Base-by-base conservation (phyloP, 1,284 basidiomycete genomes). In the Agaricales sp. region DNA sequence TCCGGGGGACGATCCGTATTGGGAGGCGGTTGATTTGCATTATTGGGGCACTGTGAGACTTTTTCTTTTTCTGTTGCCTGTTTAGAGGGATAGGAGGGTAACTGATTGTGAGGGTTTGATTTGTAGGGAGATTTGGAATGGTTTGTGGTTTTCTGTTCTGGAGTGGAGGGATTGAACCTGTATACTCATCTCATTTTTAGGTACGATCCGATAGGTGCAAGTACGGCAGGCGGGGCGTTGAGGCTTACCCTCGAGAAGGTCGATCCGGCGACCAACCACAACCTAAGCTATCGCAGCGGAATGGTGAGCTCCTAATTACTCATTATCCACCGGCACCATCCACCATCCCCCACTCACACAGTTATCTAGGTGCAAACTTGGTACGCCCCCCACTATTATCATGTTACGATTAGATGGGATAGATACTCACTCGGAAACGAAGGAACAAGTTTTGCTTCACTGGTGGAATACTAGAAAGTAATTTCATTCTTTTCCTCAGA, bases 131-230 rank as follows among this genome's bases (percentile, higher is more conserved):
- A 41, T 18, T 8, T 41, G 8, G 39, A 41, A 20, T 41, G 39
- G 39, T 41, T n/a, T 20, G 39, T 6, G 14, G 6, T 30, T 14
- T 18, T 41, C 4, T 16, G 39, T 16, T 41, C n/a, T 8, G 6
- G 30, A n/a, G 8, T 35, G 8, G 30, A n/a, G 30, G 11, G 39
- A n/a, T 41, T n/a, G 13, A 4, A 8, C 16, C n/a, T 41, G 6
- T 41, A 41, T n/a, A 41, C 19, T 6, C 6, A 30, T 6, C 19
- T 41, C 39, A n/a, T 41, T 20, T 8, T 18, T 41, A 45, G 44
- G 44, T 75, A 78, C 61, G 73, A 80, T 54, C 80, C 80, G 0
- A 67, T 67, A 18, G 73, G 71, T 1, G 62, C 78, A 43, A 77
- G 71, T 1, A 85, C 81, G 1, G 53, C 58, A 19, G 64, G 69